These are phyloP conservation scores for Sporothrix brunneoviolacea DNA, from an alignment of 2,329 filamentous ascomycete genomes.

Conservation along the genomic window DNA sequence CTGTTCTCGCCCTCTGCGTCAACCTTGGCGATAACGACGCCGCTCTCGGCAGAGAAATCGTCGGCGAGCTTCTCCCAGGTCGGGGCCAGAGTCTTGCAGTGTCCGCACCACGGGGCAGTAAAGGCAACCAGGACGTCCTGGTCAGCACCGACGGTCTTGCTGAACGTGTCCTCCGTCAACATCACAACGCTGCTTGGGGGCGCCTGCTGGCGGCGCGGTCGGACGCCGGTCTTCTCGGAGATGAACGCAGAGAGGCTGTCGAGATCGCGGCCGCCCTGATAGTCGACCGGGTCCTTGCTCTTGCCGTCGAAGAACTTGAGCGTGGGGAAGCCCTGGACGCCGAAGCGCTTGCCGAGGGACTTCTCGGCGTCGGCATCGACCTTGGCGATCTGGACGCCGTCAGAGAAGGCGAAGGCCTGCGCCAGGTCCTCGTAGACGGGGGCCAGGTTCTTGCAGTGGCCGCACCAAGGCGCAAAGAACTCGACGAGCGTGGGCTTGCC, in stretches of 20 bases:
- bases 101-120: conserved; percentile 96
- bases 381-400: conserved; percentile 82
- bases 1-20: conserved; percentile 80
- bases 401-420: conserved; percentile 61
- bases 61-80: conserved; percentile 80
- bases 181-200: conserved; percentile 69
- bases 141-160: conserved; percentile 69
- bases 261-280: conserved; percentile 78
- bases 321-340: conserved; percentile 90
- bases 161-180: conserved; percentile 75
- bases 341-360: conserved; percentile 75
- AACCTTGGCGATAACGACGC: conserved; percentile 86
- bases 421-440: conserved; percentile 92
- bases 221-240: conserved; percentile 77
- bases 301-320: conserved; percentile 98
- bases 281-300: conserved; percentile 76
- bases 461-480: conserved; percentile 98
- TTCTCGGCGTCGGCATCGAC: conserved; percentile 91
- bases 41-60: conserved; percentile 68
- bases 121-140: conserved; percentile 93
- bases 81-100: conserved; percentile 94
- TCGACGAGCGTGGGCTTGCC: conserved; percentile 95
- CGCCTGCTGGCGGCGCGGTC: conserved; percentile 68
- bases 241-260: conserved; percentile 80
- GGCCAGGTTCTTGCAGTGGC: conserved; percentile 96